Base-by-base conservation (phyloP, 208 protist species). In the Histomonas meleagridis region DNA sequence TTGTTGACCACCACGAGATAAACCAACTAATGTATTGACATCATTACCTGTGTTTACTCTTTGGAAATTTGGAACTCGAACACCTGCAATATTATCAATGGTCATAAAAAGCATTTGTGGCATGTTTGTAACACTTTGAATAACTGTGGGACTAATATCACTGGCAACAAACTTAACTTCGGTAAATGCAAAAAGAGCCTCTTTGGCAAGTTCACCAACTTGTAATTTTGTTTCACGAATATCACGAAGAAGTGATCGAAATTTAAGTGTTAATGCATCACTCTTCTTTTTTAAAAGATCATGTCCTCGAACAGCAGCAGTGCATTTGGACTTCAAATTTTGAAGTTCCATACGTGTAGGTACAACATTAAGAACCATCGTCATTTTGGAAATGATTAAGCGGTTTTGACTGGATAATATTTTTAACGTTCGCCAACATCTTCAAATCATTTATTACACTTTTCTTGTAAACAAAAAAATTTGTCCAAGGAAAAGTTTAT, bases 251-350 rank as follows among this genome's bases (percentile, higher is more conserved):
- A 99, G 96, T 38, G 93, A 76, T 91, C 97, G 95, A 95, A 99
- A 98, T 62, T 96, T 95, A 91, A 98, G 93, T 26, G 95, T 96
- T n/a, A 99, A 95, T 26, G 98, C 98, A 94, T 99, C 98, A 38
- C 96, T 95, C 94, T 99, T 99, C 94, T 99, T 99, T 95, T 99
- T 99, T 46, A 99, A 95, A 76, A 99, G 95, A 79, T 95, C 96
- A 95, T 99, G 97, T 16, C 98, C 98, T 93, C 97, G 98, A 93
- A 97, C 94, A 7, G 98, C 98, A 90, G 97, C 97, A 16, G 92
- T 72, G 70, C 90, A 53, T 70, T 94, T 94, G 12, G 48, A 46
- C 40, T 93, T 93, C n/a, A 93, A 81, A 46, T 93, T 90, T 65
- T 93, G 92, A 46, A 93, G 92, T 32, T 91, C 91, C 92, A 91